phyloP scores from a whole-genome alignment of 2,329 filamentous ascomycete genomes.

The Trichoderma sp. region DNA sequence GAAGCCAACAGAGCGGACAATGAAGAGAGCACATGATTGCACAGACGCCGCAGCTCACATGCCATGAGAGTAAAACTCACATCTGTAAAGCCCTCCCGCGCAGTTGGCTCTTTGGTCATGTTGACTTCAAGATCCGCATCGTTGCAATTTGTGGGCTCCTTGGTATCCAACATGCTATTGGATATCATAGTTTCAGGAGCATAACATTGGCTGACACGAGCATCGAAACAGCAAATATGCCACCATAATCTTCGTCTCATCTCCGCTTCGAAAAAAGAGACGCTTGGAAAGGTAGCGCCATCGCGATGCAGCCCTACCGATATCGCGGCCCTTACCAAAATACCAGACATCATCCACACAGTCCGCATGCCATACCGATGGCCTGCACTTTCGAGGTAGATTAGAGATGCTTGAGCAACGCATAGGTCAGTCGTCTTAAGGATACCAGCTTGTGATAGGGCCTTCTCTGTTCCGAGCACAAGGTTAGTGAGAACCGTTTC shows the following conservation, averaged over 20 bases:
- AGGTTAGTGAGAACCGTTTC: constrained; percentile 21
- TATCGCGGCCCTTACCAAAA: constrained; percentile 28
- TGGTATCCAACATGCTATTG: not conserved
- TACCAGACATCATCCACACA: constrained; percentile 29
- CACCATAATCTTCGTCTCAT: constrained; percentile 7
- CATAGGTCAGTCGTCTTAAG: constrained; percentile 26
- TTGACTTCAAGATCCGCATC: not conserved
- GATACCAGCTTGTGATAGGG: constrained; percentile 27
- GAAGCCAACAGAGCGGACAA: not conserved
- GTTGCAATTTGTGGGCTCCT: not conserved
- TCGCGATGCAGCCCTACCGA: constrained; percentile 24
- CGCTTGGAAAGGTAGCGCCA: not conserved
- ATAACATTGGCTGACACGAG: not conserved
- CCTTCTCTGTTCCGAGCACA: constrained; percentile 27
- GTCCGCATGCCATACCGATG: constrained; percentile 22
- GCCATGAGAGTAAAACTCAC: not conserved
- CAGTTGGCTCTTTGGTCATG: not conserved
- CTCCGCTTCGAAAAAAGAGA: not conserved
- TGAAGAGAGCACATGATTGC: not conserved
- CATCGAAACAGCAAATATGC: constrained; percentile 5
- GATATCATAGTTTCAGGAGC: not conserved
- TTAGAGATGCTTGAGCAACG: constrained; percentile 29
- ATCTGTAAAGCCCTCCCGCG: not conserved
- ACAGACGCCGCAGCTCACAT: not conserved
- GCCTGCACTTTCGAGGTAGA: constrained; percentile 29